Evolutionary conservation across 768 basidiomycete species (phyloP).

Genomic region (Lentinula raphanica): DNA sequence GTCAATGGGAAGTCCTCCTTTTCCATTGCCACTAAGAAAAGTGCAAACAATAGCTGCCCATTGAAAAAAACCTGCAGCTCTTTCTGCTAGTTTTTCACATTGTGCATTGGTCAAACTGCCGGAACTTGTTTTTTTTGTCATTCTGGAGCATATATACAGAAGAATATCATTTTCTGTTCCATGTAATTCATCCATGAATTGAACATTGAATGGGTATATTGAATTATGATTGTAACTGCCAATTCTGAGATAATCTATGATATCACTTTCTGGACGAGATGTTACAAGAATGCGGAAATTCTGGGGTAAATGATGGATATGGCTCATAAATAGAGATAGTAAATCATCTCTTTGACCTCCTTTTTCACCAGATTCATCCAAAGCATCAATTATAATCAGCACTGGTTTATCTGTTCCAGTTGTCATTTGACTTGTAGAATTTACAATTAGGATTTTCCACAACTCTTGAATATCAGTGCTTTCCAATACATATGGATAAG

Average conservation of each 20-base stretch:
- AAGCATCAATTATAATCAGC: background rate
- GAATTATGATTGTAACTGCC: too few relatives aligned
- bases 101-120: background rate
- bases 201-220: background rate
- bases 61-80: background rate
- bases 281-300: background rate
- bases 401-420: background rate
- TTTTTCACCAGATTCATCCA: background rate
- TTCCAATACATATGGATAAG: background rate
- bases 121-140: background rate
- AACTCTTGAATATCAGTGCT: background rate
- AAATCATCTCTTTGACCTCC: background rate
- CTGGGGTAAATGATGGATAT: background rate
- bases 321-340: background rate
- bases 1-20: background rate
- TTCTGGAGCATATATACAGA: background rate
- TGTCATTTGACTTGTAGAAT: background rate
- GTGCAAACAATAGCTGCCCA: background rate
- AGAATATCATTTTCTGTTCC: background rate
- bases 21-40: background rate
- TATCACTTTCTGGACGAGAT: background rate
- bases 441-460: background rate
- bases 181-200: background rate
- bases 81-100: background rate
- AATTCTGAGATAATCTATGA: background rate